Evolutionary conservation across 2,329 filamentous ascomycete species (phyloP).

Genomic region (Trichoderma atrobrunneum): DNA sequence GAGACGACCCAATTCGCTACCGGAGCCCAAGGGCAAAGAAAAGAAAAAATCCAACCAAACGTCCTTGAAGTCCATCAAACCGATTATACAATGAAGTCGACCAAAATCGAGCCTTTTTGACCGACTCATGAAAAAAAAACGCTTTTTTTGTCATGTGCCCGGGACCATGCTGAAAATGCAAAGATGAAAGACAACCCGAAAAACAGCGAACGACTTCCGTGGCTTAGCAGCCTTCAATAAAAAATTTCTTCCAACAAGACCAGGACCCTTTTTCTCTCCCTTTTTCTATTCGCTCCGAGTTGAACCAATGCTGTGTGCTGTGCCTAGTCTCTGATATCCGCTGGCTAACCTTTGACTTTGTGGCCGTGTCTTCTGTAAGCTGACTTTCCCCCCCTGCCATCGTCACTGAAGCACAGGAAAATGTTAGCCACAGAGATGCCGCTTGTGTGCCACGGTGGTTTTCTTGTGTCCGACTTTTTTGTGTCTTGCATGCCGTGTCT

Average conservation of each 20-base stretch:
- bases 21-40: not conserved
- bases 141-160: conserved; percentile 15
- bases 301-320: conserved; percentile 13
- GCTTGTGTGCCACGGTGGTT: conserved; percentile 13
- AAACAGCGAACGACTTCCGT: conserved; percentile 16
- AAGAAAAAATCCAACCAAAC: conserved; percentile 1
- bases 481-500: not conserved
- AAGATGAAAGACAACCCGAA: conserved; percentile 11
- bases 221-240: conserved; percentile 11
- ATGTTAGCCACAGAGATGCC: conserved; percentile 21
- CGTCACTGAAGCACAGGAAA: conserved; percentile 21
- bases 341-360: conserved; percentile 17
- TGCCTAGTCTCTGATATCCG: conserved; percentile 17
- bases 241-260: conserved; percentile 1
- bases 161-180: conserved; percentile 11
- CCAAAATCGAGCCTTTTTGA: conserved; percentile 1
- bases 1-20: conserved; percentile 8
- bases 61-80: conserved; percentile 19
- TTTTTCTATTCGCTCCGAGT: conserved; percentile 13
- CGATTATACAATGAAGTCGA: conserved; percentile 21
- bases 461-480: not conserved
- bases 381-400: conserved; percentile 16
- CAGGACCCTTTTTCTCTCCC: conserved; percentile 1
- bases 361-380: conserved; percentile 22
- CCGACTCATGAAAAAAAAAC: conserved; percentile 9